A percentile compares a stretch with the other conserved stretches of the same genome.
phyloP scores from a whole-genome alignment of 2,329 filamentous ascomycete genomes.

The Colletotrichum sp. region DNA sequence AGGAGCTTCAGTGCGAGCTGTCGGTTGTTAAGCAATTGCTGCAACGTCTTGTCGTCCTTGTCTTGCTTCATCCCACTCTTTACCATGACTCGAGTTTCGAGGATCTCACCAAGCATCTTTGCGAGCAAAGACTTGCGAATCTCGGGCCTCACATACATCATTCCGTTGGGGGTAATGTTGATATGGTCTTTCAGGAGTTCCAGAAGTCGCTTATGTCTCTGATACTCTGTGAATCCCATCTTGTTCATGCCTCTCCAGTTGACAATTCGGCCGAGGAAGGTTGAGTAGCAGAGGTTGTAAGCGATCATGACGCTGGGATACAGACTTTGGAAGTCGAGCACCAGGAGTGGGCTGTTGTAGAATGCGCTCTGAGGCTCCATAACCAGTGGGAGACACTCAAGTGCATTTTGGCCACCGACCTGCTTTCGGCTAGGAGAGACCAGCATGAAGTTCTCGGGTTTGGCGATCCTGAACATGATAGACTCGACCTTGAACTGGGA shows the following conservation, averaged over 20 bases:
- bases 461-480: slow-evolving; percentile 97
- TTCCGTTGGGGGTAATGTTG: slow-evolving; percentile 93
- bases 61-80: slow-evolving; percentile 96
- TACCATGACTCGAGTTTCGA: slow-evolving; percentile 97
- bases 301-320: slow-evolving; percentile 99
- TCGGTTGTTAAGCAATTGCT: slow-evolving; percentile 88
- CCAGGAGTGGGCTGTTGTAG: slow-evolving; percentile 86
- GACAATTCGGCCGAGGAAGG: slow-evolving; percentile 84
- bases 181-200: slow-evolving; percentile 82
- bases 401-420: slow-evolving; percentile 89
- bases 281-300: slow-evolving; percentile 99
- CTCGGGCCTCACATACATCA: slow-evolving; percentile 89
- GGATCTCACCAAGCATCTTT: slow-evolving; percentile 95
- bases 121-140: slow-evolving; percentile 90
- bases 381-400: slow-evolving; percentile 92
- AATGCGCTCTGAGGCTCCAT: slow-evolving; percentile 98
- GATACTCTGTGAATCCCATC: slow-evolving; percentile 91
- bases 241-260: slow-evolving; percentile 92
- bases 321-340: slow-evolving; percentile 93
- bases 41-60: slow-evolving; percentile 84
- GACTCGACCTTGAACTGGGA: slow-evolving; percentile 99
- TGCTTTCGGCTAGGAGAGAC: slow-evolving; percentile 91
- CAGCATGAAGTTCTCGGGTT: slow-evolving; percentile 92
- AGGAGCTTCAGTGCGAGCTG: slow-evolving; percentile 94
- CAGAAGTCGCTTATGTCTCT: slow-evolving; percentile 75